Evolutionary conservation across 2,329 filamentous ascomycete species (phyloP).

Genomic region (Fusarium nisikadoi): DNA sequence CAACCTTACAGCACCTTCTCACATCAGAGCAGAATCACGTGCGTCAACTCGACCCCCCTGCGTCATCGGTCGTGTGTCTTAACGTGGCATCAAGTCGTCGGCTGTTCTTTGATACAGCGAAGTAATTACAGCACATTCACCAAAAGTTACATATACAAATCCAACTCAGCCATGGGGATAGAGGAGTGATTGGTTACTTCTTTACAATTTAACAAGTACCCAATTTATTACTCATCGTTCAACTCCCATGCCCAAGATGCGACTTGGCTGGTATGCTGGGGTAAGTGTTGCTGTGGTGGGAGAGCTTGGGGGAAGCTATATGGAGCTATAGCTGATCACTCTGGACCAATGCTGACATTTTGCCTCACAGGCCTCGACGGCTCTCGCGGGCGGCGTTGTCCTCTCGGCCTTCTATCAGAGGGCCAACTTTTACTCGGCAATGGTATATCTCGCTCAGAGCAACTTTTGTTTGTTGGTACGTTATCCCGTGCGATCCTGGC

Average conservation of each 20-base stretch:
- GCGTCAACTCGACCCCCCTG: conserved; percentile 31
- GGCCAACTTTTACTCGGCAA: conserved; percentile 97
- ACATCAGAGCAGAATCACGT: conserved; percentile 38
- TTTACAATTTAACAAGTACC: conserved; percentile 14
- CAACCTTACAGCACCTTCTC: background rate
- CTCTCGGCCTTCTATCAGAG: conserved; percentile 93
- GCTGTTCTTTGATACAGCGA: conserved; percentile 17
- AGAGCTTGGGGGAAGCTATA: conserved; percentile 39
- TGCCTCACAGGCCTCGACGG: conserved; percentile 75
- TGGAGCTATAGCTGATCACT: conserved; percentile 37
- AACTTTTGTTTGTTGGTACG: conserved; percentile 92
- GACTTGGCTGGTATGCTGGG: conserved; percentile 69
- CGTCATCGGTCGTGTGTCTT: conserved; percentile 44
- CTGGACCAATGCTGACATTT: conserved; percentile 33
- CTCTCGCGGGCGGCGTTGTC: conserved; percentile 84
- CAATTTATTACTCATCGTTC: conserved; percentile 14
- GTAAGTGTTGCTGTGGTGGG: conserved; percentile 54
- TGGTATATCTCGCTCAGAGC: conserved; percentile 95
- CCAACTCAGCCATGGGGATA: conserved; percentile 38
- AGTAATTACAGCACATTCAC: conserved; percentile 16
- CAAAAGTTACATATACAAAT: conserved; percentile 13
- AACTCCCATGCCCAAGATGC: conserved; percentile 59
- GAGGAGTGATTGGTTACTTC: conserved; percentile 31
- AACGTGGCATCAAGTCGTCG: conserved; percentile 46
- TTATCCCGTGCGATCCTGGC: conserved; percentile 24